Evolutionary conservation across 495 filamentous ascomycete genomes (phyloP), one percentile per base, ranked within the genome.

Genomic region (Pseudomonodictys pantanalensis): DNA sequence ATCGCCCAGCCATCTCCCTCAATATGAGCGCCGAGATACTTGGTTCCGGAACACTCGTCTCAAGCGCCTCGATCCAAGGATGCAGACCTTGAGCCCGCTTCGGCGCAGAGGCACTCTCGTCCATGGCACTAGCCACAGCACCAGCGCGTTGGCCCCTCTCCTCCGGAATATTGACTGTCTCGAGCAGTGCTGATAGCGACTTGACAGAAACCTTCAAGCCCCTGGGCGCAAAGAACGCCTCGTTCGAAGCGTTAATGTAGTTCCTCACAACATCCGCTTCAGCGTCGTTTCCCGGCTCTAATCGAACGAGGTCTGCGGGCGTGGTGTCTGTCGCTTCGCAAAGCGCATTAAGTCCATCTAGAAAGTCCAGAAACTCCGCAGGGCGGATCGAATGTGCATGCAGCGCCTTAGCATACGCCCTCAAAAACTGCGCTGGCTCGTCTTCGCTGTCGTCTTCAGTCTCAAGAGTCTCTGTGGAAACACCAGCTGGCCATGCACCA

Each of bases 361-460:
- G 44, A 33, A 69, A 69, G 3, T 51, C 49, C 12, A 56, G 32
- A 42, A 69, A 69, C 33, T 69, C 66, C 26, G 58, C 58, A 0
- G 62, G 62, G 9, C 51, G 45, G 49, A 69, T 66, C 10, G 56
- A 59, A 49, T 66, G 66, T 7, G 66, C 22, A 42, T 69, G 66
- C 15, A 69, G 45, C 0, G 63, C 63, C 47, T 69, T 69, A 28
- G 58, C 56, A 35, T 69, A 69, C 5, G 66, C 49, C 25, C 66
- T 55, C 11, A 63, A 12, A 32, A 69, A 69, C 38, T 66, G 49
- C 2, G 50, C 56, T n/a, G 62, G 57, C 32, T 64, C 53, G 7
- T 62, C 29, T 32, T 3, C 24, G n/a, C 3, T 28, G 7, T 43
- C 58, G 0, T 17, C 2, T 20, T 22, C 25, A 12, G 20, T 50